Conservation (phyloP, 805 yeast genomes). For the Lachancea sp. region DNA sequence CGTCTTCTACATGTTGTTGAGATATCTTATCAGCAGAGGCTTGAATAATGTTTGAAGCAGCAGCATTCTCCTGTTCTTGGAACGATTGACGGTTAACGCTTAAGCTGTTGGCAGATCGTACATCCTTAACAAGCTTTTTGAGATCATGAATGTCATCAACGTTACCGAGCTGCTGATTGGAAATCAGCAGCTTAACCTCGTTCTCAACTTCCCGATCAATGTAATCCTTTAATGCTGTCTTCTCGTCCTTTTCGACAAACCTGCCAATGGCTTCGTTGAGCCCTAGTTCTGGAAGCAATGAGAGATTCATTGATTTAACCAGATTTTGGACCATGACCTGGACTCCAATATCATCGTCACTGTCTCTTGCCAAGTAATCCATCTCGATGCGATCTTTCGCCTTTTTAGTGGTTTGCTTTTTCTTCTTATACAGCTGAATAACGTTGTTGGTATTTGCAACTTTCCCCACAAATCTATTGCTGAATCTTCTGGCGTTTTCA, state of each 20-base stretch:
- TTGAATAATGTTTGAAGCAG: slow-evolving; percentile 1
- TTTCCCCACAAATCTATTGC: slow-evolving; percentile 81
- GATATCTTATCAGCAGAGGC: not conserved
- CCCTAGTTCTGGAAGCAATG: slow-evolving; percentile 68
- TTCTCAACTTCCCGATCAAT: slow-evolving; percentile 49
- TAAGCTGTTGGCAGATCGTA: slow-evolving; percentile 32
- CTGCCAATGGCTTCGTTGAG: slow-evolving; percentile 64
- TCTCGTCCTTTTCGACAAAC: slow-evolving; percentile 80
- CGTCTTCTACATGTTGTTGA: not conserved
- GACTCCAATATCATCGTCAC: slow-evolving; percentile 43
- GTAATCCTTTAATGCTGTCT: slow-evolving; percentile 57
- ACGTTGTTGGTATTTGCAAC: slow-evolving; percentile 92
- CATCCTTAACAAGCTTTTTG: slow-evolving; percentile 38
- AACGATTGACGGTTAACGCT: slow-evolving; percentile 6
- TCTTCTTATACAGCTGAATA: slow-evolving; percentile 57
- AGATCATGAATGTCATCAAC: slow-evolving; percentile 39
- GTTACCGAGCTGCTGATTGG: slow-evolving; percentile 36
- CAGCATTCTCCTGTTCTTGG: slow-evolving; percentile 3
- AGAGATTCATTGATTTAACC: slow-evolving; percentile 55
- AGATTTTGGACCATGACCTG: slow-evolving; percentile 58
- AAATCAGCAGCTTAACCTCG: slow-evolving; percentile 44
- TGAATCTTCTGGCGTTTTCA: slow-evolving; percentile 83
- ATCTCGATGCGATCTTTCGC: slow-evolving; percentile 15
- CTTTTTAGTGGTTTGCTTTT: slow-evolving; percentile 19
- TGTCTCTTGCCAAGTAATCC: slow-evolving; percentile 13